Evolutionary conservation across 2,329 filamentous ascomycete species (phyloP), one percentile per base, ranked within the genome.

Genomic region (Fusarium sp.): DNA sequence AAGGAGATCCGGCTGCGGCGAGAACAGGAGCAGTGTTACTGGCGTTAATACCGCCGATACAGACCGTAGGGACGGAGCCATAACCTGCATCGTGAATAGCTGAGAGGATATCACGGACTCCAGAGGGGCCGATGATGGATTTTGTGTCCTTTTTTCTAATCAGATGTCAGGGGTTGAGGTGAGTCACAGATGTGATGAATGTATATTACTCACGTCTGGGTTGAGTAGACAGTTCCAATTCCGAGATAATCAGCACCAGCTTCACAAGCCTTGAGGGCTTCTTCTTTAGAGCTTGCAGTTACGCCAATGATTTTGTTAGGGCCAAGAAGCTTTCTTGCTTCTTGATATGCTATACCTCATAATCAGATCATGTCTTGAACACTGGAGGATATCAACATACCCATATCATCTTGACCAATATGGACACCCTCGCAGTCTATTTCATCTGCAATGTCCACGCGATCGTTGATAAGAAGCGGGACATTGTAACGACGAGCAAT

Each of bases 361-460:
- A 31, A 31, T 71, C 43, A 66, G 64, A 44, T 24, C 33, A 42
- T 39, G 12, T 8, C n/a, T 37, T 16, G 24, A 23, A 26, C 5
- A 21, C 13, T 39, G 9, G 11, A 23, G 18, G n/a, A n/a, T 16
- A 21, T 24, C 3, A 29, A 79, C 85, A 70, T 79, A 92, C 91
- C 85, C 84, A 97, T 91, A 79, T 98, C 95, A 85, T 98, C 94
- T 82, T 98, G 95, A 9, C 96, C 96, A 49, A 98, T 88, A 78
- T 98, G 96, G 11, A 97, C 93, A 44, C 96, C 96, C 81, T 98
- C 95, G 59, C 93, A 96, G 15, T 90, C 92, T 42, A 94, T 87
- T 16, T 93, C 94, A 20, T 93, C 85, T 11, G 94, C 94, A 26
- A 98, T 93, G 77, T 97, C 94, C 8, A 98, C 88, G 15, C 94